Conservation (phyloP, 345 rosid species). For the Conringia planisiliqua region DNA sequence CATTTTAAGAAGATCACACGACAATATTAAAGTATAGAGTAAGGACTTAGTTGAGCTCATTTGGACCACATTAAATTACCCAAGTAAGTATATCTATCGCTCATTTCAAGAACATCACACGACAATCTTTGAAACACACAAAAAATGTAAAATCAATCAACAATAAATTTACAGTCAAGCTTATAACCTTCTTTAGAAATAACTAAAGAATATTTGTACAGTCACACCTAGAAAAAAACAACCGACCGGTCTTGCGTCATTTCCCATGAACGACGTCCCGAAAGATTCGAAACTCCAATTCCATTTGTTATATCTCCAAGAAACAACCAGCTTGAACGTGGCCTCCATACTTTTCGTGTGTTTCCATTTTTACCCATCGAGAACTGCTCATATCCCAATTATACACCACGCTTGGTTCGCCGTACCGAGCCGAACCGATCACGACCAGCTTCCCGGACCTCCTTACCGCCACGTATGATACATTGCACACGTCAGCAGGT, state of each 20-base stretch:
- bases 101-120: not conserved
- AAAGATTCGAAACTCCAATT: not conserved
- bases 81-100: not conserved
- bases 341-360: constrained; percentile 5
- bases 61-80: not conserved
- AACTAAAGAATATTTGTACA: not conserved
- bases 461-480: constrained; percentile 44
- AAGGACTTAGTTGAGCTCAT: not conserved
- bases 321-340: constrained; percentile 32
- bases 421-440: constrained; percentile 48
- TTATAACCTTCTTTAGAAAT: not conserved
- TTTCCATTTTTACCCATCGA: constrained; percentile 21
- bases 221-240: not conserved
- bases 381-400: constrained; percentile 10
- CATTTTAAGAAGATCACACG: too few relatives aligned
- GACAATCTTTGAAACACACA: not conserved
- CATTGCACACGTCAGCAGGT: constrained; percentile 50
- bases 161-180: not conserved
- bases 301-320: constrained; percentile 11
- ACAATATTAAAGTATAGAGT: not conserved
- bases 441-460: constrained; percentile 43
- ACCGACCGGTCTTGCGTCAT: not conserved
- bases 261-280: not conserved
- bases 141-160: not conserved
- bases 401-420: constrained; percentile 21